Conservation (phyloP, 805 yeast species). For the Yarrowia sp. region DNA sequence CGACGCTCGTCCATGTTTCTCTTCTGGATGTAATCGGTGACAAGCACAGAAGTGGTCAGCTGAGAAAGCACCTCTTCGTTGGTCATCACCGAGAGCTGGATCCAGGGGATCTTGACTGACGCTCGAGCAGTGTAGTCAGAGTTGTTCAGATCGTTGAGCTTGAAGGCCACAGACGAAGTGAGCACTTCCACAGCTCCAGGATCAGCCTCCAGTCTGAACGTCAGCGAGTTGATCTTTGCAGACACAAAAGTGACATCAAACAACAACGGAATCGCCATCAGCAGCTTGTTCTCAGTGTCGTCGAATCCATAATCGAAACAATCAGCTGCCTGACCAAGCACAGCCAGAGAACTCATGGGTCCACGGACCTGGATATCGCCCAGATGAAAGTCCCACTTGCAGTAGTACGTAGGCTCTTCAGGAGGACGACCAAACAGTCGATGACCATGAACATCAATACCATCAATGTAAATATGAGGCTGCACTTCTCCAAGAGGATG, state of each 20-base stretch:
- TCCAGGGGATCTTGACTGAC: conserved; percentile 58
- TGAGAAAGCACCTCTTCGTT: conserved; percentile 49
- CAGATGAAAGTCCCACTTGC: conserved; percentile 85
- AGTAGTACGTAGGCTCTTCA: conserved; percentile 81
- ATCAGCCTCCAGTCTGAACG: conserved; percentile 53
- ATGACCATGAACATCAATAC: conserved; percentile 78
- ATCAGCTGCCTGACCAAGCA: conserved; percentile 52
- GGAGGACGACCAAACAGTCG: conserved; percentile 95
- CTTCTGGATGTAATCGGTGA: conserved; percentile 67
- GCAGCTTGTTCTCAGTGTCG: conserved; percentile 79
- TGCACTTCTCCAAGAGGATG: conserved; percentile 23
- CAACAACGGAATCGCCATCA: conserved; percentile 61
- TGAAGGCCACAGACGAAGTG: conserved; percentile 50
- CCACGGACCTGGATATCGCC: conserved; percentile 66
- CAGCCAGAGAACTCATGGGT: conserved; percentile 46
- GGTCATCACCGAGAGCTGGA: conserved; percentile 50
- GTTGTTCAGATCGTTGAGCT: conserved; percentile 74
- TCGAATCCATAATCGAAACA: conserved; percentile 67
- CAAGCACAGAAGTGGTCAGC: conserved; percentile 62
- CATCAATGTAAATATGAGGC: conserved; percentile 63
- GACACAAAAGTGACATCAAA: conserved; percentile 74
- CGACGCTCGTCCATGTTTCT: conserved; percentile 57
- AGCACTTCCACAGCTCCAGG: conserved; percentile 45
- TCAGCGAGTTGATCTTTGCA: conserved; percentile 59
- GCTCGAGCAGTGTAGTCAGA: conserved; percentile 64